Evolutionary conservation across 352 stramenopile genomes (phyloP), one percentile per base, ranked within the genome.

Genomic region (Globisporangium viniferum): DNA sequence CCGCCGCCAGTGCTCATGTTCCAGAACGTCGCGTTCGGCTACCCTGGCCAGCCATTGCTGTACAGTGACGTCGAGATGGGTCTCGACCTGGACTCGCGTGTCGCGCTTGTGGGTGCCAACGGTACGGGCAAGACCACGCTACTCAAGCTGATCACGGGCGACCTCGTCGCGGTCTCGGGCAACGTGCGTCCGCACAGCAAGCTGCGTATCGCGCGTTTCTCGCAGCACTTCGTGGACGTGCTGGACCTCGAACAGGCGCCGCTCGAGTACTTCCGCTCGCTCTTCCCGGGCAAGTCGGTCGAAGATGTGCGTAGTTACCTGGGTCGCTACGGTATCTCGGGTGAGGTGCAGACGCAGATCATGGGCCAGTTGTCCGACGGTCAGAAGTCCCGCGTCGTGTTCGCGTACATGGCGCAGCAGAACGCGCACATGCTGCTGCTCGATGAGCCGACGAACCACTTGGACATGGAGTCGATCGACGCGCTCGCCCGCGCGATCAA

Each of bases 161-260:
- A 99, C 74, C 80, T 99, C 36, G 81, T 93, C 57, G 95, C 97
- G 27, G 88, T 97, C 24, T 73, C 89, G 20, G 97, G 97, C 53
- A 98, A 98, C 60, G 97, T 99, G 69, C 90, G 96, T 54, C 96
- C 95, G 63, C 96, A 99, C 82, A 95, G 84, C 39, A 98, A 99
- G 78, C 86, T 99, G 46, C 97, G 97, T 75, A 91, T 99, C 53
- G 94, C 94, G 33, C 89, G 95, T 29, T 99, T 99, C 80, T 99
- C 94, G 70, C 98, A 99, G 84, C 98, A 99, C 76, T 99, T 99
- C 70, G 96, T 98, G 3, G 98, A 99, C 77, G 93, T 99, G 46
- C 79, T 99, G n/a, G 92, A 99, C 74, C 77, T 99, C 68, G 80
- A 87, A 29, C 90, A 97, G 80, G 91, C 91, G 10, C 97, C 98